phyloP scores from a whole-genome alignment of 2,329 filamentous ascomycete species.

The Fusarium fracticaudum region DNA sequence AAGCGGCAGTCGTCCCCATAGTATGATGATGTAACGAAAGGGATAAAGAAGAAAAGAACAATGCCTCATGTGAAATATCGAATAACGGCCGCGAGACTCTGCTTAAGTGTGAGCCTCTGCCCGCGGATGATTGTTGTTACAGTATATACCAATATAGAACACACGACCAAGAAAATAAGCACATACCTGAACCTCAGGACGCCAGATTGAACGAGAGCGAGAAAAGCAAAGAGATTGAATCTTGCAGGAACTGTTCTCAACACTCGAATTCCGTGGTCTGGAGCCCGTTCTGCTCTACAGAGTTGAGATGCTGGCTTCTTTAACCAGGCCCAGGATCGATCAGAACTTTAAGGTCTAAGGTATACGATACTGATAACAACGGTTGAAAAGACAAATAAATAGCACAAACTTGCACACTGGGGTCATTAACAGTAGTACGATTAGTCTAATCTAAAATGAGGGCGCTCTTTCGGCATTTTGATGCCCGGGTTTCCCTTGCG shows the following conservation, averaged over 20 bases:
- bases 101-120: not conserved
- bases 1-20: too few species aligned
- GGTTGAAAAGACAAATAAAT: fast-evolving
- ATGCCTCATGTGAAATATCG: too few species aligned
- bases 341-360: not conserved
- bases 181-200: not conserved
- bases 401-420: too few species aligned
- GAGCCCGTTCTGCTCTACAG: not conserved
- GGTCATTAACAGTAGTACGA: not conserved
- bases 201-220: not conserved
- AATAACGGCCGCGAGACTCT: not conserved
- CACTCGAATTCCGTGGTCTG: too few species aligned
- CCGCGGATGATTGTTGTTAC: not conserved
- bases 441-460: slow-evolving; percentile 2
- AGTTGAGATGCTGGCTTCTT: not conserved
- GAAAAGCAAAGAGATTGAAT: not conserved
- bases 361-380: not conserved
- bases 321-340: not conserved
- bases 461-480: not conserved
- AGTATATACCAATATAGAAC: not conserved
- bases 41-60: not conserved
- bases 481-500: not conserved
- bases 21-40: not conserved
- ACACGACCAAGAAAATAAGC: not conserved
- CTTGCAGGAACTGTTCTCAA: not conserved